phyloP scores from a whole-genome alignment of 352 stramenopile species.

The Phytophthora pinifolia region DNA sequence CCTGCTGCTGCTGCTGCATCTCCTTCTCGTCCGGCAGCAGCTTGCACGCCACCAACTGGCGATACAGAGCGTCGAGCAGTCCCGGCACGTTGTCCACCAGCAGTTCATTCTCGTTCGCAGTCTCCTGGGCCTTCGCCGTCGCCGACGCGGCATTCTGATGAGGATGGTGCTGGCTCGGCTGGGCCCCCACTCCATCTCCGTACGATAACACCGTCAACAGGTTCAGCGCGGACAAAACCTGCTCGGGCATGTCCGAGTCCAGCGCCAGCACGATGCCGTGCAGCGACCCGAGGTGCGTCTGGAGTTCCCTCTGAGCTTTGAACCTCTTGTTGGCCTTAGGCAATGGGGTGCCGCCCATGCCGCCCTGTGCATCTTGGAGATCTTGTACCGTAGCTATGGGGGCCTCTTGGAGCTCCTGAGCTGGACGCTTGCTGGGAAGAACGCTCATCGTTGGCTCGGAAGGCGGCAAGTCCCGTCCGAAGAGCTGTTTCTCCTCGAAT shows the following conservation, averaged over 20 bases:
- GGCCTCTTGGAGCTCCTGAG: slow-evolving; percentile 27
- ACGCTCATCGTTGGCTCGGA: slow-evolving; percentile 20
- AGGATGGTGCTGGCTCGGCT: slow-evolving; percentile 25
- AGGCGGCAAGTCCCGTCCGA: slow-evolving; percentile 51
- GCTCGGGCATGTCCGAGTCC: slow-evolving; percentile 56
- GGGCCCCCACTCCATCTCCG: slow-evolving; percentile 19
- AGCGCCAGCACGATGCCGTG: slow-evolving; percentile 72
- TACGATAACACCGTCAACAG: slow-evolving; percentile 76
- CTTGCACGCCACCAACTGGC: slow-evolving; percentile 57
- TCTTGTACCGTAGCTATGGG: slow-evolving; percentile 61
- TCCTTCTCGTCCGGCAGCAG: slow-evolving; percentile 40
- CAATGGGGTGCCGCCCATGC: slow-evolving; percentile 57
- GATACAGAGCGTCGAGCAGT: slow-evolving; percentile 73
- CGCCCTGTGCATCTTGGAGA: slow-evolving; percentile 64
- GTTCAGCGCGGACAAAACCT: slow-evolving; percentile 64
- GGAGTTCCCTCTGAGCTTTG: slow-evolving; percentile 54
- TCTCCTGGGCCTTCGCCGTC: slow-evolving; percentile 25
- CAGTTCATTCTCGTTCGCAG: slow-evolving; percentile 54
- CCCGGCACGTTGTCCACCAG: slow-evolving; percentile 68
- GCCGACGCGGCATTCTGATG: slow-evolving; percentile 17
- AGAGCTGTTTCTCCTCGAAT: slow-evolving; percentile 83
- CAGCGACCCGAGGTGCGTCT: slow-evolving; percentile 53
- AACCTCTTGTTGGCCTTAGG: slow-evolving; percentile 63
- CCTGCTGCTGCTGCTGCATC: slow-evolving; percentile 14
- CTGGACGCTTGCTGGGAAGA: slow-evolving; percentile 32